phyloP scores from a whole-genome alignment of 75 land plant genomes.

The Azolla pinnata region DNA sequence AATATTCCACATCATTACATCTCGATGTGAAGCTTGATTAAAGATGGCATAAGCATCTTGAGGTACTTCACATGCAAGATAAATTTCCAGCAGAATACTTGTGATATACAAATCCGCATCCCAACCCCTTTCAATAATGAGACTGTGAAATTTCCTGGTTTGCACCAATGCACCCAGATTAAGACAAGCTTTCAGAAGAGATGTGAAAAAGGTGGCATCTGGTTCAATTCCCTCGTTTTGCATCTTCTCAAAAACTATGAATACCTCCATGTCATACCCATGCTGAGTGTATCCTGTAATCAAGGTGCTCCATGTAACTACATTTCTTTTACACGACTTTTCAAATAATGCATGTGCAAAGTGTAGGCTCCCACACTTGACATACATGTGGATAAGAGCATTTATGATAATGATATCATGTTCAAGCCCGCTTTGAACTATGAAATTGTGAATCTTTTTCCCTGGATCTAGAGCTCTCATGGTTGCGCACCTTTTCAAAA shows the following conservation, averaged over 20 bases:
- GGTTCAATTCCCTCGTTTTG: conserved; percentile 19
- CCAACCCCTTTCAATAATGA: neutral
- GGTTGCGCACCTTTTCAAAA: conserved; percentile 17
- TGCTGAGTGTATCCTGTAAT: conserved; percentile 20
- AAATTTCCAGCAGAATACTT: conserved; percentile 7
- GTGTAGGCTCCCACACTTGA: conserved; percentile 2
- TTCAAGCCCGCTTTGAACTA: neutral
- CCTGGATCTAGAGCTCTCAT: conserved; percentile 3
- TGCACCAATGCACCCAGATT: conserved; percentile 15
- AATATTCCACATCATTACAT: neutral
- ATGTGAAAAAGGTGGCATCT: conserved; percentile 10
- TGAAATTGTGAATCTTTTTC: neutral
- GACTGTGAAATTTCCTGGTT: conserved; percentile 8
- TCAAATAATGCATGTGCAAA: conserved; percentile 9
- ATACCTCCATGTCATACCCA: conserved; percentile 11
- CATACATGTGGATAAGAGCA: conserved; percentile 18
- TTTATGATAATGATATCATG: neutral
- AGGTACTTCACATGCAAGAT: neutral
- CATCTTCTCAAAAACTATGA: conserved; percentile 15
- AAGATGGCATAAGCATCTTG: neutral
- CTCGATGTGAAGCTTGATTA: neutral
- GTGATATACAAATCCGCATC: neutral
- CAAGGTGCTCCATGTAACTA: conserved; percentile 25
- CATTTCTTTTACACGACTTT: conserved; percentile 9
- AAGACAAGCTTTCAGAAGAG: conserved; percentile 20